Evolutionary conservation across 164 flowering plant species (phyloP).

Genomic region (Saururus chinensis): DNA sequence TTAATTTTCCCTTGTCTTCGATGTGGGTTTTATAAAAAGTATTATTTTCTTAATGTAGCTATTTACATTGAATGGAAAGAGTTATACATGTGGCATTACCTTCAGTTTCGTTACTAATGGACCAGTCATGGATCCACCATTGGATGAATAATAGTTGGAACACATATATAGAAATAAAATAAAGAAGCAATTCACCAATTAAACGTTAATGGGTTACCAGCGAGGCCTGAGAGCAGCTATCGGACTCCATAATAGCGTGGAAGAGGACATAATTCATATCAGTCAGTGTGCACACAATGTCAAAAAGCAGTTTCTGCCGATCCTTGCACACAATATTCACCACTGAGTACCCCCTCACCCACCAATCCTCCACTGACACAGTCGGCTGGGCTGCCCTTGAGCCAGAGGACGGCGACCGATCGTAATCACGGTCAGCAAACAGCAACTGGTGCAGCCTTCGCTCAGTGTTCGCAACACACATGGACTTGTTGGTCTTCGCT

Average conservation of each 20-base stretch:
- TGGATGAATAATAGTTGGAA: too few species aligned
- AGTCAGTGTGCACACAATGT: slow-evolving; percentile 21
- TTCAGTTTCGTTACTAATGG: background rate
- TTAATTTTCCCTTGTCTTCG: too few species aligned
- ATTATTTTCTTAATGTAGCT: too few species aligned
- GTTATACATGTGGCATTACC: too few species aligned
- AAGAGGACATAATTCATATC: slow-evolving; percentile 29
- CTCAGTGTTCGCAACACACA: slow-evolving; percentile 47
- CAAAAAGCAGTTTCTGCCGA: slow-evolving; percentile 20
- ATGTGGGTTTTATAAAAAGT: too few species aligned
- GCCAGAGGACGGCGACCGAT: slow-evolving; percentile 7
- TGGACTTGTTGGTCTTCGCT: slow-evolving; percentile 43
- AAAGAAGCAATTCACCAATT: background rate
- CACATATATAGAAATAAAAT: too few species aligned
- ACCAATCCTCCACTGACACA: slow-evolving; percentile 19
- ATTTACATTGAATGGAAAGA: too few species aligned
- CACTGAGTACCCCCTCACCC: slow-evolving; percentile 21
- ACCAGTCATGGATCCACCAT: background rate
- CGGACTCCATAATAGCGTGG: slow-evolving; percentile 22
- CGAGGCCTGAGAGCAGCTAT: slow-evolving; percentile 8
- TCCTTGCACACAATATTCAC: slow-evolving; percentile 22
- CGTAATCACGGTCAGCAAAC: slow-evolving; percentile 88
- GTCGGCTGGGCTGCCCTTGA: background rate
- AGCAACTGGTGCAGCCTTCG: slow-evolving; percentile 88
- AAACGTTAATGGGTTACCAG: slow-evolving; percentile 9